These are phyloP conservation scores for Cyclanthera cordifolia DNA, from an alignment of 306 rosid species.

Conservation along the genomic window DNA sequence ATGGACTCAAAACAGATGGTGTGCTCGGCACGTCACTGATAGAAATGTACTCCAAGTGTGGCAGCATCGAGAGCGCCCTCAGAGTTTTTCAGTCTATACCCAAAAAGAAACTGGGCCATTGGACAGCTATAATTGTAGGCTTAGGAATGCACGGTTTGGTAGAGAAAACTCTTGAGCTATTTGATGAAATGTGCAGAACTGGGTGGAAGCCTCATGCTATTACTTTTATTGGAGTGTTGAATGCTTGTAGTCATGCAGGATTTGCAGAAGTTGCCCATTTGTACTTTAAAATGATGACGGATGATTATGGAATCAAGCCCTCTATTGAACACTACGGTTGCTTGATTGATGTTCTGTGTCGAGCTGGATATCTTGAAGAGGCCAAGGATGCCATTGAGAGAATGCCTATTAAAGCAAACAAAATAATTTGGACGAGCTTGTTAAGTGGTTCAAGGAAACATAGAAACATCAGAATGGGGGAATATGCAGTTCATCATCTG, in stretches of 20 bases:
- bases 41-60: slow-evolving; percentile 51
- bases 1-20: slow-evolving; percentile 34
- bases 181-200: slow-evolving; percentile 30
- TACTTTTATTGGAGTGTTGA: slow-evolving; percentile 45
- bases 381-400: slow-evolving; percentile 33
- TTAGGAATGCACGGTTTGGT: slow-evolving; percentile 54
- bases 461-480: slow-evolving; percentile 30
- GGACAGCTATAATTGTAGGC: slow-evolving; percentile 45
- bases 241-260: slow-evolving; percentile 57
- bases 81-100: slow-evolving; percentile 23
- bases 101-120: slow-evolving; percentile 45
- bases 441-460: slow-evolving; percentile 43
- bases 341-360: slow-evolving; percentile 43
- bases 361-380: slow-evolving; percentile 48
- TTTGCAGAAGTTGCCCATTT: slow-evolving; percentile 32
- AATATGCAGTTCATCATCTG: slow-evolving; percentile 35
- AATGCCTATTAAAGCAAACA: slow-evolving; percentile 48
- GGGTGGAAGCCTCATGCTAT: slow-evolving; percentile 40
- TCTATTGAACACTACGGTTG: slow-evolving; percentile 51
- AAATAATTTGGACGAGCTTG: slow-evolving; percentile 49
- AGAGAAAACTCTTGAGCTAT: slow-evolving; percentile 32
- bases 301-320: slow-evolving; percentile 40
- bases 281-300: slow-evolving; percentile 34
- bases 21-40: slow-evolving; percentile 40
- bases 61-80: slow-evolving; percentile 38